These are phyloP conservation scores for Suhomyces emberorum DNA, from an alignment of 805 yeast genomes.

Conservation along the genomic window DNA sequence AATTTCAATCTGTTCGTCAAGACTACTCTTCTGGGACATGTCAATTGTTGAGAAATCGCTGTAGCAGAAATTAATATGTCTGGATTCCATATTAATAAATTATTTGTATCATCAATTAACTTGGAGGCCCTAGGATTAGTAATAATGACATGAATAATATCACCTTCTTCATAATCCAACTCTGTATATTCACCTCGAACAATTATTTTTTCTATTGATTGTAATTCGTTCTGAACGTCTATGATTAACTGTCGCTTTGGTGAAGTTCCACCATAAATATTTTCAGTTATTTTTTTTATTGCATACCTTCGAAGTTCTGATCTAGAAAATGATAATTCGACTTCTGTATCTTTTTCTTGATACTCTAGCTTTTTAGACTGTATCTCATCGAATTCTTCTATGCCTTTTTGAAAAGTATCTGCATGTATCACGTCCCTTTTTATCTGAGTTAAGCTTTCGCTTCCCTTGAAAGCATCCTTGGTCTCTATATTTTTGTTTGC, in stretches of 20 bases:
- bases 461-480: neutral
- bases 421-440: slow-evolving; percentile 10
- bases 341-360: slow-evolving; percentile 2
- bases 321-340: slow-evolving; percentile 39
- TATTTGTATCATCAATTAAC: slow-evolving; percentile 53
- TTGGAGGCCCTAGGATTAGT: slow-evolving; percentile 35
- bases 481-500: slow-evolving; percentile 4
- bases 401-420: slow-evolving; percentile 11
- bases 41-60: slow-evolving; percentile 67
- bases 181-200: slow-evolving; percentile 62
- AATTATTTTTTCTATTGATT: slow-evolving; percentile 37
- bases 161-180: slow-evolving; percentile 47
- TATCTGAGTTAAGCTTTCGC: neutral
- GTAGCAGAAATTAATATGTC: slow-evolving; percentile 83
- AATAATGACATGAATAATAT: slow-evolving; percentile 61
- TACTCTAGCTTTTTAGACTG: slow-evolving; percentile 2
- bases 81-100: slow-evolving; percentile 78
- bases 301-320: slow-evolving; percentile 49
- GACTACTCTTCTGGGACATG: slow-evolving; percentile 71
- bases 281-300: slow-evolving; percentile 31
- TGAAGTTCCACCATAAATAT: slow-evolving; percentile 27
- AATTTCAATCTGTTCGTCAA: slow-evolving; percentile 53
- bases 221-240: slow-evolving; percentile 44
- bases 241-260: slow-evolving; percentile 48
- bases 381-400: slow-evolving; percentile 6